Base-by-base conservation (phyloP, 371 early-diverging fungal genomes). In the Mortierella sp. region DNA sequence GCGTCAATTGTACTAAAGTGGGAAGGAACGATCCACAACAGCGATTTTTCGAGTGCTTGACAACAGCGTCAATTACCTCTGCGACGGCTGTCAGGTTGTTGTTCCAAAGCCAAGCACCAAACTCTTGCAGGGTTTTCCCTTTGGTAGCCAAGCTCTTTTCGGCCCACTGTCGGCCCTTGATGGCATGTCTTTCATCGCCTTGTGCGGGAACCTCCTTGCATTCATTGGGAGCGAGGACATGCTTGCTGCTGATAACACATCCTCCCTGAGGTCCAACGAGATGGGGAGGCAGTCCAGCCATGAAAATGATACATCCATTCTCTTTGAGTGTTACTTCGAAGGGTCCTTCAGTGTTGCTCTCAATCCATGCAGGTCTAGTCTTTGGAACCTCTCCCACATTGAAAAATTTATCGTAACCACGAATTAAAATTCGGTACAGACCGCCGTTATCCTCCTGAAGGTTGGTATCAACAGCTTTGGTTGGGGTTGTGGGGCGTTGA, bases 341-440 rank as follows among this genome's bases (percentile, higher is more conserved):
- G 2, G 98, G 98, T 0, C 94, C 95, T 7, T 61, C 46, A 0
- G 95, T 94, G 13, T 92, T 72, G 6, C 47, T 58, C 34, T 81
- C 73, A 16, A 96, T 74, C 52, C 23, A 60, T 2, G 21, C 56
- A 72, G 83, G 82, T 66, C 82, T 73, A 5, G 93, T 91, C 16
- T 58, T 65, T 8, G 63, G 39, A 8, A 89, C 87, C 64, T 93
- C 93, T 8, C 80, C 79, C 14, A 93, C 43, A 59, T 96, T 96
- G 78, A 96, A 98, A 68, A 98, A 98, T 81, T 98, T 98, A 83
- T 98, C 91, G 80, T 98, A 98, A 7, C 98, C 98, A 27, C 98
- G 86, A 9, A 89, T 86, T 21, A 89, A 84, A 55, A 98, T 90
- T 12, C 78, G 63, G 31, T 76, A 53, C 34, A 54, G 50, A 8